Conservation (phyloP, 176 grass and related monocot genomes). For the Musa beccarii region DNA sequence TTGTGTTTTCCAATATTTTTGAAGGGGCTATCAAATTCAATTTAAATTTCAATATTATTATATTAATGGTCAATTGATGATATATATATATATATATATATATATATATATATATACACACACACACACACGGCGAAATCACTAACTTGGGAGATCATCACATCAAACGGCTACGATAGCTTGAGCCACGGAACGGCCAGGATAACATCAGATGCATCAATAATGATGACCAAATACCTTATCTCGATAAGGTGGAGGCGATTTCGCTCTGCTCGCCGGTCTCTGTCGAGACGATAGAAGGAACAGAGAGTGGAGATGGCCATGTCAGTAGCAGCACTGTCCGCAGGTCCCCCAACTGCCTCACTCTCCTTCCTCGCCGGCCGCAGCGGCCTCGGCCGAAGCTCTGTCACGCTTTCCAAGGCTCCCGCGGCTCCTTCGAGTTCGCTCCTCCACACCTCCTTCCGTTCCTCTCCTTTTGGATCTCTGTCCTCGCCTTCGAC, state of each 20-base stretch:
- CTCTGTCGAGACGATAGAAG: not conserved
- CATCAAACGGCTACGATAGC: too few species aligned
- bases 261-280: not conserved
- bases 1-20: too few species aligned
- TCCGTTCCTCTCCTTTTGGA: constrained; percentile 40
- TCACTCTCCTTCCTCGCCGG: constrained; percentile 40
- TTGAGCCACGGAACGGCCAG: too few species aligned
- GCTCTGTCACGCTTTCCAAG: constrained; percentile 13
- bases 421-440: constrained; percentile 2
- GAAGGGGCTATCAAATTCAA: too few species aligned
- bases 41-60: too few species aligned
- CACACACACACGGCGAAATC: too few species aligned
- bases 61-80: too few species aligned
- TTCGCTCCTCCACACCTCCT: constrained; percentile 36
- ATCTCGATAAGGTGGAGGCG: not conserved
- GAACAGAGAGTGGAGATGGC: constrained; percentile 20
- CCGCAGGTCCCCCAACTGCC: constrained; percentile 21
- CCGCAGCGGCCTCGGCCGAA: constrained; percentile 1
- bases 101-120: too few species aligned
- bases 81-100: too few species aligned
- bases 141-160: too few species aligned
- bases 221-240: not conserved
- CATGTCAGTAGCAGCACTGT: constrained; percentile 23
- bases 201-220: too few species aligned
- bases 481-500: constrained; percentile 38